These are phyloP conservation scores for Pyricularia grisea DNA, from an alignment of 2,329 filamentous ascomycete species.

Conservation along the genomic window DNA sequence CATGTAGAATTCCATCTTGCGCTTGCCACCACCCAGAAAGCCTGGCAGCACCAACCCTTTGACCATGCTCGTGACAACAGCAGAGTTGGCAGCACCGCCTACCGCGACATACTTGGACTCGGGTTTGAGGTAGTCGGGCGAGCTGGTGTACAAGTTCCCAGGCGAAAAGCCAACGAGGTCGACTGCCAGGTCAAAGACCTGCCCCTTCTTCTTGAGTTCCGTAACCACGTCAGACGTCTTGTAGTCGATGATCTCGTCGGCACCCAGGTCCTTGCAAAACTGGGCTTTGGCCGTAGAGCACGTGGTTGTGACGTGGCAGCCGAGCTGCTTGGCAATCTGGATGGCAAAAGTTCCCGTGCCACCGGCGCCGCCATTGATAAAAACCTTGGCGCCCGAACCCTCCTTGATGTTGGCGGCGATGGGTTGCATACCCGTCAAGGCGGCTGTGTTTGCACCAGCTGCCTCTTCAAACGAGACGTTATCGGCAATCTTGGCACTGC, in stretches of 20 bases:
- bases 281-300: slow-evolving; percentile 50
- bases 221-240: slow-evolving; percentile 32
- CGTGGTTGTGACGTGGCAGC: slow-evolving; percentile 26
- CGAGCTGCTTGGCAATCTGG: slow-evolving; percentile 24
- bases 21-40: slow-evolving; percentile 11
- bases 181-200: slow-evolving; percentile 41
- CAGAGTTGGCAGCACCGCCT: slow-evolving; percentile 1
- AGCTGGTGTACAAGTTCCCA: slow-evolving; percentile 10
- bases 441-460: slow-evolving; percentile 14
- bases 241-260: slow-evolving; percentile 54
- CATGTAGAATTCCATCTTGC: slow-evolving; percentile 7
- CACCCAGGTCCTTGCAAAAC: slow-evolving; percentile 48
- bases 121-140: slow-evolving; percentile 10
- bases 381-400: slow-evolving; percentile 31
- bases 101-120: slow-evolving; percentile 13
- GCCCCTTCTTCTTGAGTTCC: slow-evolving; percentile 25
- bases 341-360: slow-evolving; percentile 26
- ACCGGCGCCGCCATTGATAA: slow-evolving; percentile 29
- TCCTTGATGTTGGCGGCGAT: slow-evolving; percentile 10
- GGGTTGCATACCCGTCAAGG: slow-evolving; percentile 14
- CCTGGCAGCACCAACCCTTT: slow-evolving; percentile 9
- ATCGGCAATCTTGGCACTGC: slow-evolving; percentile 34
- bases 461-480: slow-evolving; percentile 45
- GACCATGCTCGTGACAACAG: background rate
- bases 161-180: slow-evolving; percentile 46